Percentiles rank a stretch among this genome's conserved stretches.
These are phyloP conservation scores for Chlorella sorokiniana DNA, from an alignment of 139 green algal genomes.

Conservation along the genomic window DNA sequence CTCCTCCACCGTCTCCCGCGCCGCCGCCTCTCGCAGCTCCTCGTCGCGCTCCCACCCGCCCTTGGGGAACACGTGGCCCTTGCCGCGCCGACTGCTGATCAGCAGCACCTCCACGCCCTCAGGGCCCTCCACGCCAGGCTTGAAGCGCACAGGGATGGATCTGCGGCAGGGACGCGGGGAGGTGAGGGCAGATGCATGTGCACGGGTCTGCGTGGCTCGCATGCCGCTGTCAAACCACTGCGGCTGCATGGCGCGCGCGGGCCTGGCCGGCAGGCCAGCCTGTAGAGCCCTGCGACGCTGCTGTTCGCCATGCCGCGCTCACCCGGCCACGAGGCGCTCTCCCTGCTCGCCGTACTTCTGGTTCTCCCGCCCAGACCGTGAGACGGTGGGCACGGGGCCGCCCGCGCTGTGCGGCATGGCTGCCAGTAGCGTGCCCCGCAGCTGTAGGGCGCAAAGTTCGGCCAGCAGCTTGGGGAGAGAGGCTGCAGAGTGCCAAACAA, in stretches of 20 bases:
- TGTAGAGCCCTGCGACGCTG: too few relatives aligned
- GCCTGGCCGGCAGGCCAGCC: too few relatives aligned
- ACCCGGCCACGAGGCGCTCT: conserved; percentile 79
- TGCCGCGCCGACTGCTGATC: conserved; percentile 74
- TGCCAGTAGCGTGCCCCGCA: neutral
- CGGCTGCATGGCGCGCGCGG: too few relatives aligned
- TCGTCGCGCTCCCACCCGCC: conserved; percentile 92
- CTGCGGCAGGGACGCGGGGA: conserved; percentile 46
- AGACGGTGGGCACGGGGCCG: neutral
- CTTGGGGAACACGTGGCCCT: conserved; percentile 86
- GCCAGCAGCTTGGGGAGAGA: neutral
- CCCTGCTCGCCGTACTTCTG: conserved; percentile 69
- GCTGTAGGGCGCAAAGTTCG: neutral
- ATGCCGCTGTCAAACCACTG: too few relatives aligned
- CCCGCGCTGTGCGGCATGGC: conserved; percentile 20
- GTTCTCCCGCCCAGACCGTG: conserved; percentile 38
- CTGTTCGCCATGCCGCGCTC: neutral
- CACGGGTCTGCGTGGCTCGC: neutral
- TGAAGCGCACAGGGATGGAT: conserved; percentile 80
- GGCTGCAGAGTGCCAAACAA: neutral
- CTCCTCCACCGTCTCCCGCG: conserved; percentile 91
- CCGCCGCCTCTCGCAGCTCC: conserved; percentile 78
- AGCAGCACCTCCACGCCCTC: conserved; percentile 71
- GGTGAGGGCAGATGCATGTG: neutral
- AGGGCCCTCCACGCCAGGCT: neutral